Conservation (phyloP, 2,329 filamentous ascomycete genomes). For the Fusarium miscanthi region DNA sequence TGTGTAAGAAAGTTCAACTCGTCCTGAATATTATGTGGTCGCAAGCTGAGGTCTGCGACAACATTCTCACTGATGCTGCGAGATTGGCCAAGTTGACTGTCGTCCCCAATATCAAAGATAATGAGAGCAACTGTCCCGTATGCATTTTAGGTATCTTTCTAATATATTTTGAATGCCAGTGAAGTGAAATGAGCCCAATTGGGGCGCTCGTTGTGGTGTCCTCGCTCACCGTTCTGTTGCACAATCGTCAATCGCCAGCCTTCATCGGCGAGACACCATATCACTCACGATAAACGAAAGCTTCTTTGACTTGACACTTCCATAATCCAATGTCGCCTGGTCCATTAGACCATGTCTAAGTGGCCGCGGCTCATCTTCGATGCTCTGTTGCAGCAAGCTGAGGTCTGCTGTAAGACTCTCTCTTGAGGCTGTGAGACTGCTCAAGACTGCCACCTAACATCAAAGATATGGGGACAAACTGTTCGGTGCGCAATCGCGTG, state of each 20-base stretch:
- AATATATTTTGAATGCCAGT: too few relatives aligned
- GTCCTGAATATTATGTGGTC: too few relatives aligned
- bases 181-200: neutral
- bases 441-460: neutral
- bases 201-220: neutral
- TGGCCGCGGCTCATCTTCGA: neutral
- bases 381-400: neutral
- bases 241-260: neutral
- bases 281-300: neutral
- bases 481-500: rapidly evolving
- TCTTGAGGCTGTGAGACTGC: rapidly evolving
- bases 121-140: neutral
- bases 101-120: too few relatives aligned
- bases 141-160: too few relatives aligned
- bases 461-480: rapidly evolving
- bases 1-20: rapidly evolving
- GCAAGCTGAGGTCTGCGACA: neutral
- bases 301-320: rapidly evolving
- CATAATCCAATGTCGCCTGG: rapidly evolving
- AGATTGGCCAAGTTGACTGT: neutral
- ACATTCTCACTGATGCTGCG: neutral
- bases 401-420: rapidly evolving
- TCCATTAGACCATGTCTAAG: neutral
- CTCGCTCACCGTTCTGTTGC: neutral
- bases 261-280: neutral